phyloP scores from a whole-genome alignment of 371 early-diverging fungal genomes.

The Smittium mucronatum region DNA sequence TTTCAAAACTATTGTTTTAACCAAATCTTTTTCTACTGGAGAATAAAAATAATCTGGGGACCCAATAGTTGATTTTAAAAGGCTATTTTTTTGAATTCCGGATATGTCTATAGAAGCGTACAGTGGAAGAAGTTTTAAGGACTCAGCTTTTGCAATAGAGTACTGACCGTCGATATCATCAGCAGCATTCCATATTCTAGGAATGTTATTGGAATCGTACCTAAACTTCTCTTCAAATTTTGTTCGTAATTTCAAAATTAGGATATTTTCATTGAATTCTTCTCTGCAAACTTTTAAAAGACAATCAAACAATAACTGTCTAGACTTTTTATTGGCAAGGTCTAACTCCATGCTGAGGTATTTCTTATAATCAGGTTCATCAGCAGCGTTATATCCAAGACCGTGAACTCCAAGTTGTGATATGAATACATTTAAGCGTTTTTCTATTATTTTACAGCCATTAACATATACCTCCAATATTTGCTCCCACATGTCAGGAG shows the following conservation, averaged over 20 bases:
- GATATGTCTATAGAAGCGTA: constrained; percentile 15
- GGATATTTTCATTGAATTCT: constrained; percentile 63
- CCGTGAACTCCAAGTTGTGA: constrained; percentile 9
- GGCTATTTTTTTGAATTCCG: background rate
- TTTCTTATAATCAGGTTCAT: background rate
- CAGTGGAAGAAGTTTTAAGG: constrained; percentile 47
- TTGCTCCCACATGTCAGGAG: constrained; percentile 57
- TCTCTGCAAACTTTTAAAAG: constrained; percentile 60
- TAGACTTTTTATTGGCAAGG: background rate
- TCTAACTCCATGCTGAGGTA: constrained; percentile 9
- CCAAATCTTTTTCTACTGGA: background rate
- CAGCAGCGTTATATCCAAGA: constrained; percentile 1
- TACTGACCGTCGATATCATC: constrained; percentile 88
- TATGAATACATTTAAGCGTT: background rate
- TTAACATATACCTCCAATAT: constrained; percentile 32
- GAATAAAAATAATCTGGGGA: constrained; percentile 3
- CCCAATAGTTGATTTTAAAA: constrained; percentile 9
- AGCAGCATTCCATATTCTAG: constrained; percentile 84
- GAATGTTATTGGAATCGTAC: constrained; percentile 83
- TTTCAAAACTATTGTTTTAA: background rate
- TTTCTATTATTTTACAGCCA: background rate
- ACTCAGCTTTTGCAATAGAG: constrained; percentile 51
- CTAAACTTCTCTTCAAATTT: constrained; percentile 82
- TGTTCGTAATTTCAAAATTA: constrained; percentile 59
- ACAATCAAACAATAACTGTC: constrained; percentile 46